phyloP scores from a whole-genome alignment of 345 rosid genomes.

The Kernera saxatilis region DNA sequence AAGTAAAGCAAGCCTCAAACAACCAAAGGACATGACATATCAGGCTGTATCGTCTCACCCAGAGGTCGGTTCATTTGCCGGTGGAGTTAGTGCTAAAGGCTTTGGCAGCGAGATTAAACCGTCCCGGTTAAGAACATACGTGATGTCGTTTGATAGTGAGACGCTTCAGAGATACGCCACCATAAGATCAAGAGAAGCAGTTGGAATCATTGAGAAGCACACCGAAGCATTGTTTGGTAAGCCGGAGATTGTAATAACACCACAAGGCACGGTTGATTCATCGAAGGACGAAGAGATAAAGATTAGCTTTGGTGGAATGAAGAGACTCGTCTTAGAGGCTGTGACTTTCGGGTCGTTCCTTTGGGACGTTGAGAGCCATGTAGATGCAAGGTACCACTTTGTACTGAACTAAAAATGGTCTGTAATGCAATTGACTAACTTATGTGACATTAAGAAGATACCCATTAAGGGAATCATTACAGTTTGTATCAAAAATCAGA shows the following conservation, averaged over 20 bases:
- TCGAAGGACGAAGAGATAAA: conserved; percentile 64
- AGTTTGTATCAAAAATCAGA: neutral
- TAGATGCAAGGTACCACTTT: conserved; percentile 91
- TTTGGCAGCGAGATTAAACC: conserved; percentile 54
- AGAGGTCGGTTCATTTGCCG: conserved; percentile 53
- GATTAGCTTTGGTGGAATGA: conserved; percentile 84
- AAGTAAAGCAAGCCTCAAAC: conserved; percentile 26
- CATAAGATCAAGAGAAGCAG: conserved; percentile 88
- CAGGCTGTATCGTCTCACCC: conserved; percentile 51
- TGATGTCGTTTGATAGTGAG: conserved; percentile 91
- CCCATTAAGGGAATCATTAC: conserved; percentile 21
- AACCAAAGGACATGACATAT: conserved; percentile 24
- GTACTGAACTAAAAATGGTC: conserved; percentile 47
- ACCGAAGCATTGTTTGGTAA: conserved; percentile 93
- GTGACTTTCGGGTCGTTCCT: conserved; percentile 96
- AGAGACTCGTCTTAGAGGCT: conserved; percentile 93
- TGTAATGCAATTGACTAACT: conserved; percentile 23
- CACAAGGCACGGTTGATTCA: conserved; percentile 64
- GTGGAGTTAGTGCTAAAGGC: conserved; percentile 52
- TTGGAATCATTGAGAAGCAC: conserved; percentile 88
- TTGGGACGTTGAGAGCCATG: conserved; percentile 95
- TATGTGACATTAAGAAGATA: conserved; percentile 24
- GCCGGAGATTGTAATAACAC: conserved; percentile 70
- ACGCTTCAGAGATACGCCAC: conserved; percentile 92
- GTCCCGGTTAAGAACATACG: conserved; percentile 67